Percentiles rank a stretch among this genome's conserved stretches.
Conservation (phyloP, 257 asterid species). For the Sherardia arvensis region DNA sequence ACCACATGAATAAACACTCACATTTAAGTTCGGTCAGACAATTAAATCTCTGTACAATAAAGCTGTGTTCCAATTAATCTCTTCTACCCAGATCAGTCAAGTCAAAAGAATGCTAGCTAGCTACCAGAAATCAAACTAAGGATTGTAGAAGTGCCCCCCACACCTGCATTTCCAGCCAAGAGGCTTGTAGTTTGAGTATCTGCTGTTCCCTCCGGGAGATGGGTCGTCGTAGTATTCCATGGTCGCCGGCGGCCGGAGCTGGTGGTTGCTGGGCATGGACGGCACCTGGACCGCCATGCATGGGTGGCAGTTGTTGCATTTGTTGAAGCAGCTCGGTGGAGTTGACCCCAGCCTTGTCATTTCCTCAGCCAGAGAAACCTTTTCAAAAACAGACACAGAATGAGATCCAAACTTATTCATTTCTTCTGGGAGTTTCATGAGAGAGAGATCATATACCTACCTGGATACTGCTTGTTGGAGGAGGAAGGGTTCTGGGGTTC, state of each 20-base stretch:
- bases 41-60: conserved; percentile 12
- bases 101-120: background rate
- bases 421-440: background rate
- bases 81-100: conserved; percentile 16
- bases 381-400: background rate
- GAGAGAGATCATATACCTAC: conserved; percentile 3
- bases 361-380: conserved; percentile 59
- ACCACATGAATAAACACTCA: background rate
- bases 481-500: conserved; percentile 13
- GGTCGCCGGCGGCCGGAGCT: conserved; percentile 16
- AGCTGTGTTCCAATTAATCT: conserved; percentile 9
- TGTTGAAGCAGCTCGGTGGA: conserved; percentile 94
- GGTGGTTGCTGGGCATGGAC: conserved; percentile 48
- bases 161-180: conserved; percentile 98
- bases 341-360: conserved; percentile 85
- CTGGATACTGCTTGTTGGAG: conserved; percentile 18
- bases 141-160: conserved; percentile 66
- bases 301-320: conserved; percentile 92
- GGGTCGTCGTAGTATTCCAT: conserved; percentile 30
- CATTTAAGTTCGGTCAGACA: conserved; percentile 1
- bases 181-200: conserved; percentile 99
- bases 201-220: conserved; percentile 30
- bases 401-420: background rate
- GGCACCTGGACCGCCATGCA: conserved; percentile 95
- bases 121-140: conserved; percentile 29